Evolutionary conservation across 768 basidiomycete species (phyloP).

Genomic region (Lentinula detonsa): DNA sequence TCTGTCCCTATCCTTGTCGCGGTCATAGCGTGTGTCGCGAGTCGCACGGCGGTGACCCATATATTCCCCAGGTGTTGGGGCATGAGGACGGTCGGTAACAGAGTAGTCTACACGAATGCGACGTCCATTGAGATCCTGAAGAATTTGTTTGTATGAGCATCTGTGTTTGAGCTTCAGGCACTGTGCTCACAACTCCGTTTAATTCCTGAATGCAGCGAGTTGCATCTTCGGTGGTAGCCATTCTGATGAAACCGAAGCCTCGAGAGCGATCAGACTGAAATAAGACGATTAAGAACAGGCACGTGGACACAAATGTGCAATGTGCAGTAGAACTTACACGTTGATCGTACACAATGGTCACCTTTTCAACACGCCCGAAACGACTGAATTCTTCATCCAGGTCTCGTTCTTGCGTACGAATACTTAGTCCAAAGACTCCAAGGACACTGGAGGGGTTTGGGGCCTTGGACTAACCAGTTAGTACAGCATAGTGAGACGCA

Average conservation of each 20-base stretch:
- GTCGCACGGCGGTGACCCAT: conserved; percentile 81
- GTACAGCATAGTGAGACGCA: not conserved
- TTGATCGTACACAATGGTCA: conserved; percentile 95
- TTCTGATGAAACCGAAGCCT: conserved; percentile 96
- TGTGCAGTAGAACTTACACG: conserved; percentile 54
- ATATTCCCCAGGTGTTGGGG: conserved; percentile 96
- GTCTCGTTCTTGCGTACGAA: conserved; percentile 90
- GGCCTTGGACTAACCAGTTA: conserved; percentile 46
- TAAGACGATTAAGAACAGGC: not conserved
- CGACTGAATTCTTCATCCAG: conserved; percentile 91
- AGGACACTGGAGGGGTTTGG: conserved; percentile 85
- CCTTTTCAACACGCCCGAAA: conserved; percentile 88
- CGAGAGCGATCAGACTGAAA: conserved; percentile 90
- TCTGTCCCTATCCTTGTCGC: conserved; percentile 32
- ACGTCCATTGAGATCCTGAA: conserved; percentile 88
- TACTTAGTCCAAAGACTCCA: conserved; percentile 97
- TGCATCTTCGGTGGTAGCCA: conserved; percentile 87
- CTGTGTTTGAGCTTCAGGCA: not conserved
- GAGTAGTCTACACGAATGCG: conserved; percentile 97
- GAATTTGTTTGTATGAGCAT: not conserved
- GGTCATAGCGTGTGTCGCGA: conserved; percentile 31
- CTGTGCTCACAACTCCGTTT: conserved; percentile 76
- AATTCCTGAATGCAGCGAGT: conserved; percentile 81
- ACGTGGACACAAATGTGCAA: not conserved
- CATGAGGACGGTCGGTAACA: conserved; percentile 89